Evolutionary conservation across 129 eudicot genomes (phyloP).

Genomic region (Saposhnikovia divaricata): DNA sequence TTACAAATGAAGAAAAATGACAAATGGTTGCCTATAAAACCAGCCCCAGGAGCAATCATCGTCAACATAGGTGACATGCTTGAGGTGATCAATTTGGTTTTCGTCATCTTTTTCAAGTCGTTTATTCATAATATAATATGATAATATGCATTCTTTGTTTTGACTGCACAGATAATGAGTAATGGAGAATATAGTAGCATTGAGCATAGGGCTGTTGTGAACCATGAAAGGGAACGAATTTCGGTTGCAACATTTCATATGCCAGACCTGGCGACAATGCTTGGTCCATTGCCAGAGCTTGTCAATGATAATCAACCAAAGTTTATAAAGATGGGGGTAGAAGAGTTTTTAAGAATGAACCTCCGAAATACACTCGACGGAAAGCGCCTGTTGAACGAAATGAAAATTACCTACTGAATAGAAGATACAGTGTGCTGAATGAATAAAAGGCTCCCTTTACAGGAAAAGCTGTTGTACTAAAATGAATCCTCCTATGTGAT

Average conservation of each 20-base stretch:
- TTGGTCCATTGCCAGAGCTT: constrained; percentile 2
- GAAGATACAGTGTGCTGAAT: neutral
- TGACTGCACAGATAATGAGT: constrained; percentile 15
- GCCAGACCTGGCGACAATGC: constrained; percentile 2
- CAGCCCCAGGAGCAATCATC: neutral
- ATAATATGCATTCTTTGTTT: neutral
- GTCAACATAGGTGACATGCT: neutral
- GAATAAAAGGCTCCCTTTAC: neutral
- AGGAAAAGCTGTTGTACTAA: neutral
- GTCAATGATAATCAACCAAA: neutral
- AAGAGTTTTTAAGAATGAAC: neutral
- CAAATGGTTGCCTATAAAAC: constrained; percentile 1
- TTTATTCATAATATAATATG: neutral
- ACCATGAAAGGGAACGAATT: constrained; percentile 9
- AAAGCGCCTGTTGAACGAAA: neutral
- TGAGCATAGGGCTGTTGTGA: constrained; percentile 23
- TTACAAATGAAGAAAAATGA: neutral
- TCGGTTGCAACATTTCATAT: constrained; percentile 24
- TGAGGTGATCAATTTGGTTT: neutral
- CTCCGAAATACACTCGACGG: neutral
- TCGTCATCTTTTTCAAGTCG: no score
- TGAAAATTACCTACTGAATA: neutral
- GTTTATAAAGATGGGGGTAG: neutral
- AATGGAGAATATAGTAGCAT: constrained; percentile 24
- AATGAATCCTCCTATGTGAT: no score